A percentile compares a stretch with the other conserved stretches of the same genome.
Evolutionary conservation across 75 land plant genomes (phyloP).

Genomic region (Cryptomeria japonica): DNA sequence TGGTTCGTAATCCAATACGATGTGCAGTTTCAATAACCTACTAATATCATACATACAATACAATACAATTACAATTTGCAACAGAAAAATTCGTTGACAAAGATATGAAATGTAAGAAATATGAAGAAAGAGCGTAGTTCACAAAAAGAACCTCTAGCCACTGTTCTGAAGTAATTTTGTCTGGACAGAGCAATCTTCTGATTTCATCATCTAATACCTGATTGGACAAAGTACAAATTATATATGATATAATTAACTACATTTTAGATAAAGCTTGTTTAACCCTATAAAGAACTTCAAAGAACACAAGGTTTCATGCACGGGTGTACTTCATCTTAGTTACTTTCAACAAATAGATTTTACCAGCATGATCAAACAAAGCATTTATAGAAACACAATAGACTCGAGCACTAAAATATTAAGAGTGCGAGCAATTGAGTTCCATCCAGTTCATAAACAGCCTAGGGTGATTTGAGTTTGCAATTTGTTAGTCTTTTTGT

Average conservation of each 20-base stretch:
- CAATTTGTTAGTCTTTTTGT: background rate
- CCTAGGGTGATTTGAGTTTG: background rate
- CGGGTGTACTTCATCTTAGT: background rate
- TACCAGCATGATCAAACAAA: background rate
- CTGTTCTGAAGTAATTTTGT: slow-evolving; percentile 37
- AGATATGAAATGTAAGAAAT: background rate
- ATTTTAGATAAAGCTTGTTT: background rate
- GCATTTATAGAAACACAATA: background rate
- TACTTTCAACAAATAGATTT: background rate
- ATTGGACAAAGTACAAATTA: background rate
- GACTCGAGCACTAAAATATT: background rate
- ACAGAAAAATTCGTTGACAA: background rate
- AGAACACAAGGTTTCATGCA: too few species aligned
- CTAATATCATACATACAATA: background rate
- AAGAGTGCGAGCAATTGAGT: background rate
- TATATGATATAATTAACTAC: background rate
- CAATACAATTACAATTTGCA: background rate
- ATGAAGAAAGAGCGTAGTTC: background rate
- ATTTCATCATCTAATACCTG: slow-evolving; percentile 43
- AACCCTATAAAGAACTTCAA: background rate
- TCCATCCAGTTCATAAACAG: background rate
- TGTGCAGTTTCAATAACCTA: slow-evolving; percentile 43
- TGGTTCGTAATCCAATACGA: slow-evolving; percentile 26
- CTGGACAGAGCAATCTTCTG: slow-evolving; percentile 36
- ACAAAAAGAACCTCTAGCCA: slow-evolving; percentile 40